Base-by-base conservation (phyloP, 2,329 filamentous ascomycete genomes). In the Alternaria arbusti region DNA sequence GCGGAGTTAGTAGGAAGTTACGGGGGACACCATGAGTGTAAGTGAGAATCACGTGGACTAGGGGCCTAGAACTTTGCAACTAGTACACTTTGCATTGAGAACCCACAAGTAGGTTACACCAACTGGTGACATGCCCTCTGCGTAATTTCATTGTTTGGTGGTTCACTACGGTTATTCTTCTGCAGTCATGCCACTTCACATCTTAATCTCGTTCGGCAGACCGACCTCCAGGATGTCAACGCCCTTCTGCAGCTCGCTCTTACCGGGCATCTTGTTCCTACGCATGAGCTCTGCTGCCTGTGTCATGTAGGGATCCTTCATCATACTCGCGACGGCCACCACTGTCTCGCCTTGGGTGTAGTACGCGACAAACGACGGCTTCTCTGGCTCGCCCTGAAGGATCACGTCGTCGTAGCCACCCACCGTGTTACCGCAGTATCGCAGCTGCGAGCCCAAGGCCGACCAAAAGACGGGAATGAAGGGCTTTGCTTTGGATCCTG, bases 391-490 rank as follows among this genome's bases (percentile, higher is more conserved):
- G 12, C 95, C 95, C 54, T 91, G 87, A 11, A 99, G 72, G 1
- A 98, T 86, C 5, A 97, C 76, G 71, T 96, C 94, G 76, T 99
- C 96, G 83, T 88, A 98, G 0, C 95, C 95, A 57, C 88, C 87
- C 0, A 85, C 82, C 0, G 94, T 93, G 82, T 95, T 96, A 12
- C 96, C 96, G 76, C 94, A 97, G 84, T 99, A 99, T 49, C 96
- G 88, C 73, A 99, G 81, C 82, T 99, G 96, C 6, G 89, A 87
- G 6, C 94, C 93, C 6, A 99, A 83, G 0, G 96, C 96, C 1
- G 93, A 97, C 96, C 96, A 99, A 84, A 99, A 99, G 54, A 99
- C 88, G 1, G 96, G 96, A 61, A 96, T 95, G 81, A 97, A 97
- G 3, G 88, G 84, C 71, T 91, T 89, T 1, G 89, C 84, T 66